These are phyloP conservation scores for Ambrosiella xylebori DNA, from an alignment of 2,329 filamentous ascomycete species.

Conservation along the genomic window DNA sequence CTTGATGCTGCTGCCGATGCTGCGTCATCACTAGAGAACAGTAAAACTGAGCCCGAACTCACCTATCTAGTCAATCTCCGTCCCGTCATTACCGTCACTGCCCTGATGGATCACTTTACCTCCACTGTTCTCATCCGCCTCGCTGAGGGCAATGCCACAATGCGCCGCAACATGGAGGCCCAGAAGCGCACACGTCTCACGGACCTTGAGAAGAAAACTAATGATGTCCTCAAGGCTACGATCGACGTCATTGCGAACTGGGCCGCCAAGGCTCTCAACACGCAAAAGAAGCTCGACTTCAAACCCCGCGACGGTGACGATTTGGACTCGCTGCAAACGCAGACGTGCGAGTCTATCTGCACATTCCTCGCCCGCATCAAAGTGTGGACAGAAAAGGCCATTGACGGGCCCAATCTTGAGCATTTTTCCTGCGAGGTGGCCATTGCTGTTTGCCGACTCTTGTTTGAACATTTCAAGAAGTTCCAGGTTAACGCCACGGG, in stretches of 20 bases:
- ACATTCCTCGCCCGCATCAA: constrained; percentile 59
- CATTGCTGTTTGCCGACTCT: constrained; percentile 54
- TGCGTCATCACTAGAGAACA: constrained; percentile 57
- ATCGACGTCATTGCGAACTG: constrained; percentile 57
- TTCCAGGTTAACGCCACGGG: constrained; percentile 88
- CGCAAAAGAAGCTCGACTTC: constrained; percentile 80
- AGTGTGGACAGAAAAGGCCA: constrained; percentile 43
- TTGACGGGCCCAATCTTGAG: constrained; percentile 72
- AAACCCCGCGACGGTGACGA: constrained; percentile 61
- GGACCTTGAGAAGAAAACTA: constrained; percentile 70
- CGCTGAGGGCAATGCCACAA: constrained; percentile 75
- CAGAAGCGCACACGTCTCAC: constrained; percentile 56
- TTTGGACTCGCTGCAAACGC: constrained; percentile 65
- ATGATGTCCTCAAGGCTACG: constrained; percentile 38
- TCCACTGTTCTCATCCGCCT: constrained; percentile 79
- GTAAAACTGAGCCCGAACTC: constrained; percentile 75
- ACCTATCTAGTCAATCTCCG: constrained; percentile 64
- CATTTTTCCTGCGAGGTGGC: constrained; percentile 73
- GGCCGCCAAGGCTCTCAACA: constrained; percentile 51
- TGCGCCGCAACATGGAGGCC: constrained; percentile 77
- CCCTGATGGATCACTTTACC: constrained; percentile 85
- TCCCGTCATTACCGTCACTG: constrained; percentile 72
- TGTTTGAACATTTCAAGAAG: constrained; percentile 87
- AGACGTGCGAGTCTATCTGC: constrained; percentile 67
- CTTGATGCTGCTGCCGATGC: constrained; percentile 55